Evolutionary conservation across 2,329 filamentous ascomycete species (phyloP), one percentile per base, ranked within the genome.

Genomic region (Pseudogymnoascus sp.): DNA sequence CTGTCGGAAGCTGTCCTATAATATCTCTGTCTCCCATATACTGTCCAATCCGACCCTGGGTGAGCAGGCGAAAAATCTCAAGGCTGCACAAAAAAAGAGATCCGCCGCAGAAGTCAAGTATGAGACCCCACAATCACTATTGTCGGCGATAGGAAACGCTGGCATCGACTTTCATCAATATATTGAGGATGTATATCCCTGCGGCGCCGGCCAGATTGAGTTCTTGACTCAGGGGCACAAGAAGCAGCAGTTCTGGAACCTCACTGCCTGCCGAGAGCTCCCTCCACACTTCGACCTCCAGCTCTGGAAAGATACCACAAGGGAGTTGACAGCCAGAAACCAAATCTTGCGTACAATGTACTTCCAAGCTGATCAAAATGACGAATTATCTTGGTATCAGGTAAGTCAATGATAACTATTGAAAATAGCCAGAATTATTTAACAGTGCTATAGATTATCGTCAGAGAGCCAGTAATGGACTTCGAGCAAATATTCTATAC

Each of bases 181-280:
- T 19, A 8, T 63, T 18, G 61, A 66, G 38, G 59, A 61, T n/a
- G 59, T 67, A 7, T 65, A 61, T 56, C 66, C 65, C 9, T 63
- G 59, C 28, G 23, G 48, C 10, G 61, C 65, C 0, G 64, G 63
- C 7, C 64, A 65, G 45, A 33, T 59, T n/a, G 66, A 64, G 21
- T 64, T 67, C 35, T 18, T 66, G 9, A 60, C 33, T 10, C 65
- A 64, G n/a, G 63, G 63, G 10, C 19, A 55, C 48, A 48, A 37
- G 21, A 21, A 60, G 28, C 18, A 63, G 10, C 55, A 63, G 59
- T 57, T 64, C 38, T 67, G 63, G 64, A 38, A 57, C n/a, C 52
- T 64, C 10, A 62, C 37, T 19, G 59, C 63, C 1, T 34, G 30
- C 4, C 55, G 63, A 28, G 45, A 52, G 10, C 45, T 52, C n/a